Base-by-base conservation (phyloP, 108 stramenopile genomes). In the Fragilaria radians region DNA sequence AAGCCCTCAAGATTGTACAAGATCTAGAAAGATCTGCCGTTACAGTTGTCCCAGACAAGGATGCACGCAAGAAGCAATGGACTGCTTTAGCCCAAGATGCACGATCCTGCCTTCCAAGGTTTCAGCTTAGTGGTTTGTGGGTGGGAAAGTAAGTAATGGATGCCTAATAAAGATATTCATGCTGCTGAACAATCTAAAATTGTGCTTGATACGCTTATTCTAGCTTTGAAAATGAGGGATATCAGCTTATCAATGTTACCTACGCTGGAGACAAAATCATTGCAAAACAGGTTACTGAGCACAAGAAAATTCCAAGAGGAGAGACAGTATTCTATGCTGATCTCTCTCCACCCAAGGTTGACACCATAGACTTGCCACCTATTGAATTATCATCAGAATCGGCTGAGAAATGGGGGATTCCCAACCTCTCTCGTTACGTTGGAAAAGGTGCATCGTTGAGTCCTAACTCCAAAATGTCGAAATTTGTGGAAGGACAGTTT, bases 101-200 rank as follows among this genome's bases (percentile, higher is more conserved):
- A n/a, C 76, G 73, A 28, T 76, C 53, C 55, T 64, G 66, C 48
- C 59, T 90, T 24, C 82, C 82, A 18, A 80, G 78, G 53, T 86
- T 80, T 53, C 79, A 86, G 59, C 57, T 90, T 52, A 85, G 86
- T 57, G 88, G 88, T 46, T 52, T 88, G 36, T 88, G 87, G 87
- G 83, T 88, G 24, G 88, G 88, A 61, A 85, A 86, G 89, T 89
- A 76, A 77, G 88, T 80, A 0, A 3, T n/a, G n/a, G n/a, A n/a
- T 52, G 11, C 51, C 18, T 11, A n/a, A n/a, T n/a, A n/a, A n/a
- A 42, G 14, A 7, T 42, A 14, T 14, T 42, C 14, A 42, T 7
- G 11, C 36, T 42, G 36, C 14, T 42, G 36, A 14, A 7, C 7
- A 11, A 42, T 42, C 14, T 42, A 14, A 11, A 11, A 11, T 42